Conservation (phyloP, 208 protist genomes). For the Phytomonas sp. region DNA sequence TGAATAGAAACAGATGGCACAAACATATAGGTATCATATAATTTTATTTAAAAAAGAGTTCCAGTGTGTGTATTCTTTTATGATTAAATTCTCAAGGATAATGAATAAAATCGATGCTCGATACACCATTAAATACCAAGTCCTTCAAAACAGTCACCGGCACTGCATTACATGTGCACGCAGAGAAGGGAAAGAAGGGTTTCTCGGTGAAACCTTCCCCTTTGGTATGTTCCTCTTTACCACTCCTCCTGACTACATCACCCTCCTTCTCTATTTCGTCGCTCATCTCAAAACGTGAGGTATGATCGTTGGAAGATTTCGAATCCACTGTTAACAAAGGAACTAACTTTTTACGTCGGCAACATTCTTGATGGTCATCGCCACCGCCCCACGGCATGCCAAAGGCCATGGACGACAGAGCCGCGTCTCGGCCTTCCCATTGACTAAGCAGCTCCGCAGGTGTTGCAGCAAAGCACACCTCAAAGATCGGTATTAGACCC, state of each 20-base stretch:
- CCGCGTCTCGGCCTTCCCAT: constrained; percentile 37
- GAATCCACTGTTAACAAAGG: background rate
- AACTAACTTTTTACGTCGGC: background rate
- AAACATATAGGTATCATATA: background rate
- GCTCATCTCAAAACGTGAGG: background rate
- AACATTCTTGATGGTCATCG: background rate
- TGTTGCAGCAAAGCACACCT: constrained; percentile 49
- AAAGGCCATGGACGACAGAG: constrained; percentile 11
- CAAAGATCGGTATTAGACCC: constrained; percentile 19
- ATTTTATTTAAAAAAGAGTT: background rate
- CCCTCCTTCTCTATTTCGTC: background rate
- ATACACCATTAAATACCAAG: background rate
- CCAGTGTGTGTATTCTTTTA: background rate
- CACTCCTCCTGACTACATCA: background rate
- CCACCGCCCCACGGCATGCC: background rate
- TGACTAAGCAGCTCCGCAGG: constrained; percentile 40
- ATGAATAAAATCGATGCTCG: background rate
- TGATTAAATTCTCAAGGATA: background rate
- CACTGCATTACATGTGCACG: background rate
- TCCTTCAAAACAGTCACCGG: background rate
- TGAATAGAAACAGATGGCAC: background rate
- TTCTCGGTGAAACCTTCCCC: background rate
- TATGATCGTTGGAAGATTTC: background rate
- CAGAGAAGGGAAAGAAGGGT: background rate
- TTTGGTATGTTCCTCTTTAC: background rate